Conservation (phyloP, 305 asterid genomes). For the Plantago coronopus region DNA sequence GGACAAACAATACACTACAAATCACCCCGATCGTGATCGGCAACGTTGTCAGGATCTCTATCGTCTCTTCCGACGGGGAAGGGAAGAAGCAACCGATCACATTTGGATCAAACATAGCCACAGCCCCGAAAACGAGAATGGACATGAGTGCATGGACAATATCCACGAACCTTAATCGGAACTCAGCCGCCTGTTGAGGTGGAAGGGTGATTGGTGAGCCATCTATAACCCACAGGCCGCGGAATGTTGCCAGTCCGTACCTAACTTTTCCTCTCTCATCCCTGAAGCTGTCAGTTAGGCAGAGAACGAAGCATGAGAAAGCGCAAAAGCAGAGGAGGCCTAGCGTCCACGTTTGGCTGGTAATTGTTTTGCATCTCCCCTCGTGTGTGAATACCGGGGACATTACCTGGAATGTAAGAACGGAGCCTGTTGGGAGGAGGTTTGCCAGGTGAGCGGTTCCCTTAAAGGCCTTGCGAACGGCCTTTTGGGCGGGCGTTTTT, state of each 20-base stretch:
- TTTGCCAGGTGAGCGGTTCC: constrained; percentile 70
- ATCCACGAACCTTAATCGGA: constrained; percentile 42
- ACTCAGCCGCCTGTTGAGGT: constrained; percentile 38
- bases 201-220: constrained; percentile 32
- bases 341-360: constrained; percentile 40
- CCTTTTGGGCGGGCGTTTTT: constrained; percentile 55
- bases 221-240: constrained; percentile 65
- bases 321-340: constrained; percentile 49
- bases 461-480: constrained; percentile 64
- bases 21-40: constrained; percentile 59
- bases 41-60: constrained; percentile 44
- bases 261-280: constrained; percentile 73
- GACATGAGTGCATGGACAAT: constrained; percentile 56
- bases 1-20: constrained; percentile 48
- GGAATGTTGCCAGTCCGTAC: constrained; percentile 67
- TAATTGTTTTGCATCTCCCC: constrained; percentile 54
- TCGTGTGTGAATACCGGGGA: constrained; percentile 62
- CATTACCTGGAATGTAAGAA: constrained; percentile 62
- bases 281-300: constrained; percentile 77
- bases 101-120: constrained; percentile 62
- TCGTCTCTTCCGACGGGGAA: constrained; percentile 39
- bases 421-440: constrained; percentile 86
- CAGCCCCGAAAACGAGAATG: constrained; percentile 48
- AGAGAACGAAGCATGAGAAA: constrained; percentile 44
- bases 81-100: constrained; percentile 61